Percentiles rank a stretch among this genome's conserved stretches.
Evolutionary conservation across 306 rosid genomes (phyloP).

Genomic region (Quercus alba): DNA sequence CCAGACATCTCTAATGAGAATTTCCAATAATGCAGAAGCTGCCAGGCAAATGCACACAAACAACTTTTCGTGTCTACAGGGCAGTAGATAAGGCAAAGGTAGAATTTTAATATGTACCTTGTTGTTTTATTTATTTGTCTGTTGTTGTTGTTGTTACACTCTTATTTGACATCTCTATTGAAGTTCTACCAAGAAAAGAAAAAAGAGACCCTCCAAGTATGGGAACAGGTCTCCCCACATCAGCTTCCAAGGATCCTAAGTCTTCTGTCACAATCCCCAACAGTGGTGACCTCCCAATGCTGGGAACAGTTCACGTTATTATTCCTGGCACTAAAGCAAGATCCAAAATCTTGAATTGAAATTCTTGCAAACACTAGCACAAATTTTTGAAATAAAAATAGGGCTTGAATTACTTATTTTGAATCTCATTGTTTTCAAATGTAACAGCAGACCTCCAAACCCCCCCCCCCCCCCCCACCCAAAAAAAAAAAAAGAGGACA

Average conservation of each 20-base stretch:
- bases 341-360: too few relatives aligned
- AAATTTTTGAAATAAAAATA: neutral
- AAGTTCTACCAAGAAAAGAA: neutral
- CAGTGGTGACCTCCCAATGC: too few relatives aligned
- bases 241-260: neutral
- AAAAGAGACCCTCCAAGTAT: neutral
- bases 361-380: neutral
- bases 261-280: neutral
- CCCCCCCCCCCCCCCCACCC: too few relatives aligned
- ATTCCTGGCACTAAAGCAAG: too few relatives aligned
- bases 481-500: neutral
- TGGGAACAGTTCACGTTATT: too few relatives aligned
- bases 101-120: neutral
- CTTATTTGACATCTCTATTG: neutral
- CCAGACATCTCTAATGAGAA: neutral
- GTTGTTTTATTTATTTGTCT: neutral
- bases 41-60: neutral
- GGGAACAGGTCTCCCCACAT: neutral
- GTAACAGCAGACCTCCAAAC: neutral
- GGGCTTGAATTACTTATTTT: neutral
- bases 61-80: neutral
- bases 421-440: neutral
- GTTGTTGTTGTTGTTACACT: neutral
- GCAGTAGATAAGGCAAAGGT: neutral
- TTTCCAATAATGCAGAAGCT: neutral